Percentiles rank a stretch among this genome's conserved stretches.
phyloP scores from a whole-genome alignment of 1,284 basidiomycete species.

The Malassezia furfur region DNA sequence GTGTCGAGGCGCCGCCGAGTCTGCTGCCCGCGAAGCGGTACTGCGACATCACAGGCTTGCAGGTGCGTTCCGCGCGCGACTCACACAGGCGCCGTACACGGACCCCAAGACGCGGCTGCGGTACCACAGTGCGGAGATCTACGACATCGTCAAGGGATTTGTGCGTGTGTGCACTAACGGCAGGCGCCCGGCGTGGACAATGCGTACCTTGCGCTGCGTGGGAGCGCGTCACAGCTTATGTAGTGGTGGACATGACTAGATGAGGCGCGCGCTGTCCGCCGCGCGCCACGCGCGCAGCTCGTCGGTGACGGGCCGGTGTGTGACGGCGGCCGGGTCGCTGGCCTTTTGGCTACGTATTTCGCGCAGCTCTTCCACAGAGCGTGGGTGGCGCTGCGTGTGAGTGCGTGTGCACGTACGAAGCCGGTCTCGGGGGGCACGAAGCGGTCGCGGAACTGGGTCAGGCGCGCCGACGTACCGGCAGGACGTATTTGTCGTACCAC shows the following conservation, averaged over 20 bases:
- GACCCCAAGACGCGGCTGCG: slow-evolving; percentile 70
- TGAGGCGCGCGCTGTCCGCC: slow-evolving; percentile 7
- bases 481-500: slow-evolving; percentile 17
- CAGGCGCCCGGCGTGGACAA: slow-evolving; percentile 43
- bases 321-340: background rate
- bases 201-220: slow-evolving; percentile 37
- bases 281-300: background rate
- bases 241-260: slow-evolving; percentile 14
- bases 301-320: background rate
- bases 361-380: slow-evolving; percentile 5
- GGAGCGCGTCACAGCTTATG: slow-evolving; percentile 36
- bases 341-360: background rate
- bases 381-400: slow-evolving; percentile 3
- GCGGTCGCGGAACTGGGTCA: slow-evolving; percentile 10
- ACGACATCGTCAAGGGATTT: slow-evolving; percentile 68
- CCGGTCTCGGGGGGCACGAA: slow-evolving; percentile 13
- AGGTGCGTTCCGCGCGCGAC: slow-evolving; percentile 52
- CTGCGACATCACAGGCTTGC: slow-evolving; percentile 77
- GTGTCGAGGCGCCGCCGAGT: slow-evolving; percentile 75
- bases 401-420: slow-evolving; percentile 10
- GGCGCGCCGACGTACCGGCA: slow-evolving; percentile 8
- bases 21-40: slow-evolving; percentile 66
- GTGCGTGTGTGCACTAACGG: slow-evolving; percentile 51
- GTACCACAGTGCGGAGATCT: slow-evolving; percentile 76
- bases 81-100: slow-evolving; percentile 65